Base-by-base conservation (phyloP, 495 filamentous ascomycete genomes). In the Xylaria acuta region DNA sequence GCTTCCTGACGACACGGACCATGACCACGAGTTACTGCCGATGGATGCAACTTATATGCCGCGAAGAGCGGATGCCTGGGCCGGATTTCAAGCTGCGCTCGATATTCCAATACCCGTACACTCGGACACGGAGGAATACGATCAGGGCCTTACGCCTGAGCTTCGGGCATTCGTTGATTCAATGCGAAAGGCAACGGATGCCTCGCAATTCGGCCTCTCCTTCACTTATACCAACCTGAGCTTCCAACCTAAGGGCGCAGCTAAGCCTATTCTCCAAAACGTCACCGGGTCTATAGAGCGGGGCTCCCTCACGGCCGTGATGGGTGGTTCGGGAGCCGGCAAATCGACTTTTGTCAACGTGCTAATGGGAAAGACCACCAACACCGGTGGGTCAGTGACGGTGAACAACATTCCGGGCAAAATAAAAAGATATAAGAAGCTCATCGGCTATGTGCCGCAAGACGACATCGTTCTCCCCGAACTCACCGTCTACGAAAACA, bases 381-480 rank as follows among this genome's bases (percentile, higher is more conserved):
- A 84, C 51, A 87, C 84, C 6, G 75, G 78, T 36, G 86, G 86
- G 2, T 64, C 73, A 4, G 82, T 83, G 9, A 83, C 77, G 64
- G 81, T 88, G 72, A 88, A 88, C 71, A 85, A 83, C 9, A 76
- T 83, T 32, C 80, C 83, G 18, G 82, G 84, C 8, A 79, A 82
- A 38, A 83, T 86, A 25, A 80, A 80, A 73, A 76, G 75, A 59
- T 88, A 86, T 67, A 86, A 86, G 76, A 86, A 86, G 68, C 84
- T 87, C 64, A 87, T 88, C 22, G 86, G 86, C 34, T 88, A 87
- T 64, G 85, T 89, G 38, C 86, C 86, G 5, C 86, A 88, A 71
- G 81, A 87, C 53, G 86, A 88, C 65, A 77, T 85, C 22, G 80
- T 88, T 8, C 77, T 85, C 6, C 81, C 85, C 1, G 82, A 88